Percentiles rank a stretch among this genome's conserved stretches.
Conservation (phyloP, 2,329 filamentous ascomycete genomes). For the Grosmannia clavigera region DNA sequence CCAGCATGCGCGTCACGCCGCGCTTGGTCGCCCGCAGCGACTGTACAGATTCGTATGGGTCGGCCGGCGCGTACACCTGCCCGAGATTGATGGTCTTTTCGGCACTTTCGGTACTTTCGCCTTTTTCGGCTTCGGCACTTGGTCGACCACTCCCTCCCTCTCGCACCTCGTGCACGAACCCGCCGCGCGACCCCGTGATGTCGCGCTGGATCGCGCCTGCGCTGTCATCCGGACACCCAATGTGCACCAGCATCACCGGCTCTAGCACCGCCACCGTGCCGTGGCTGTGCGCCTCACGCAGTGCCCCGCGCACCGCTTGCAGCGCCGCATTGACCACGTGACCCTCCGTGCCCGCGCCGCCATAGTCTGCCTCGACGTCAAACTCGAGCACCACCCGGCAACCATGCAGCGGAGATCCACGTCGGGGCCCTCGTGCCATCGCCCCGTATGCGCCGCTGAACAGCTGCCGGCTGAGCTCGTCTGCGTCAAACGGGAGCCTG, state of each 20-base stretch:
- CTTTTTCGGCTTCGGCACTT: slow-evolving; percentile 12
- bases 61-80: slow-evolving; percentile 75
- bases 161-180: slow-evolving; percentile 61
- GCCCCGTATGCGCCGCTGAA: slow-evolving; percentile 74
- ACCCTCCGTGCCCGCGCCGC: slow-evolving; percentile 52
- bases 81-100: slow-evolving; percentile 48
- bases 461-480: slow-evolving; percentile 46
- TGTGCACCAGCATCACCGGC: slow-evolving; percentile 83
- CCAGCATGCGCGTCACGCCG: slow-evolving; percentile 35
- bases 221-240: slow-evolving; percentile 70
- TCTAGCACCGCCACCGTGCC: slow-evolving; percentile 68
- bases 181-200: slow-evolving; percentile 61
- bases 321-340: slow-evolving; percentile 53
- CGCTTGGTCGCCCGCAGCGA: slow-evolving; percentile 40
- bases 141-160: slow-evolving; percentile 18
- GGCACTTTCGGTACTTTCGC: slow-evolving; percentile 16
- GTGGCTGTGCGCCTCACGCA: slow-evolving; percentile 46
- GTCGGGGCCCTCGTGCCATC: slow-evolving; percentile 70
- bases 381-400: slow-evolving; percentile 60
- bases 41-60: slow-evolving; percentile 58
- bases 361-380: slow-evolving; percentile 51
- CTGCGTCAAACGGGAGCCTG: slow-evolving; percentile 31
- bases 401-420: slow-evolving; percentile 67
- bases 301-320: slow-evolving; percentile 53
- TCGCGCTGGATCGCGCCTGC: slow-evolving; percentile 77